Percentiles rank a stretch among this genome's conserved stretches.
Conservation (phyloP, 768 basidiomycete genomes). For the Serendipita vermifera region DNA sequence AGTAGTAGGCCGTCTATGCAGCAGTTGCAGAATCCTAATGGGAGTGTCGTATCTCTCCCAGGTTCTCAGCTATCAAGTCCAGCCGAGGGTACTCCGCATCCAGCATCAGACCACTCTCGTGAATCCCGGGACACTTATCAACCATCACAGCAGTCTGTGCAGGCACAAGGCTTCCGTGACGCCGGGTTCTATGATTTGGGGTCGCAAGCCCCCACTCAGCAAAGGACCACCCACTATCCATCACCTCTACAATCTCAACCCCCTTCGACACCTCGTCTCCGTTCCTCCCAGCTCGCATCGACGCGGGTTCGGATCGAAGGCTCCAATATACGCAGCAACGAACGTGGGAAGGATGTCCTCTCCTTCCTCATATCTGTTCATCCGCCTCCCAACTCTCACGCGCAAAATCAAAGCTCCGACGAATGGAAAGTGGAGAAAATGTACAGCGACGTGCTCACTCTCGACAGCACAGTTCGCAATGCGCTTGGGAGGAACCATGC, state of each 20-base stretch:
- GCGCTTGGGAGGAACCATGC: slow-evolving; percentile 31
- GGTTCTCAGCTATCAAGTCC: no score
- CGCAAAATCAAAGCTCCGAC: slow-evolving; percentile 45
- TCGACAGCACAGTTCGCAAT: slow-evolving; percentile 66
- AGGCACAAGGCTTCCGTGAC: no score
- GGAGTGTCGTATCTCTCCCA: no score
- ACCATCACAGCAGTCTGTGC: no score
- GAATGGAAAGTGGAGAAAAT: slow-evolving; percentile 72
- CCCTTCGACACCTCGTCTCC: not conserved
- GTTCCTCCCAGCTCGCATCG: slow-evolving; percentile 52
- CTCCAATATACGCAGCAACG: slow-evolving; percentile 78
- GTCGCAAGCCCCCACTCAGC: no score
- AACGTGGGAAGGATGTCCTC: slow-evolving; percentile 82
- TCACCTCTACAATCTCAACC: not conserved
- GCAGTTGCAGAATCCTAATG: no score
- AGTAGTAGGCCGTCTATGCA: no score
- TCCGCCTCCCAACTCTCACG: slow-evolving; percentile 31
- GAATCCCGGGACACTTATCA: no score
- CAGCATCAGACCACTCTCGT: no score
- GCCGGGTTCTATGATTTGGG: no score
- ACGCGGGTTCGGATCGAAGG: slow-evolving; percentile 61
- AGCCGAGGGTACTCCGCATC: no score
- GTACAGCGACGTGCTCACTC: slow-evolving; percentile 80
- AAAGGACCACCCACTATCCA: no score
- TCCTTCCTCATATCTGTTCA: slow-evolving; percentile 68